Evolutionary conservation across 306 rosid genomes (phyloP), one percentile per base, ranked within the genome.

Genomic region (Arachis hypogaea): DNA sequence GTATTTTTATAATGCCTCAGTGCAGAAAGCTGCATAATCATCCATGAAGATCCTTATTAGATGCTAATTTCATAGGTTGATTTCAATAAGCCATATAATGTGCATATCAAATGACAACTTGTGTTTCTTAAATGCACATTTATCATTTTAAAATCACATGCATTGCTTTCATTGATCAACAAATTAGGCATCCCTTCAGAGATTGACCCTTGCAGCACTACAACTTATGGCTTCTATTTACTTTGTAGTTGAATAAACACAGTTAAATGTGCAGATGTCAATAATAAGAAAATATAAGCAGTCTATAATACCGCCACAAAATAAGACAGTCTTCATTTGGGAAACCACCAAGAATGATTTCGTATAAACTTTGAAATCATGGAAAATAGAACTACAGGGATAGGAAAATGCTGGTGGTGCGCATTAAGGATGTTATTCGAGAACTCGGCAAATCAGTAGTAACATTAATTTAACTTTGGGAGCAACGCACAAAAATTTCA

Each of bases 371-470:
- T 16, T 0, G 5, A 73, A 59, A 60, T 58, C 67, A 66, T 28
- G 43, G 51, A 44, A 71, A 66, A 59, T 7, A 66, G 16, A 65
- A 66, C 62, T 65, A 42, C 46, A 30, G 29, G 54, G 59, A 44
- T 11, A 38, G 56, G 59, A 80, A 69, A 51, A 22, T 69, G 38
- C 33, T 54, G 62, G 64, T 36, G 66, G 58, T 51, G 42, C 62
- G 29, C 8, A 68, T 68, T 65, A 69, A 71, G 50, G 38, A 47
- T 12, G 46, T 69, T 55, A 49, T 18, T 29, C n/a, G 50, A 49
- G 73, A 69, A 63, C 59, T 44, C 28, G 22, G 59, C 59, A 77
- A 65, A 51, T 38, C 69, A 69, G 58, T 12, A 7, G 75, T 51
- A 63, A 74, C 61, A 69, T 54, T 5, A 57, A 38, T 64, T 62